These are phyloP conservation scores for Fusarium avenaceum DNA, from an alignment of 2,329 filamentous ascomycete species.

Conservation along the genomic window DNA sequence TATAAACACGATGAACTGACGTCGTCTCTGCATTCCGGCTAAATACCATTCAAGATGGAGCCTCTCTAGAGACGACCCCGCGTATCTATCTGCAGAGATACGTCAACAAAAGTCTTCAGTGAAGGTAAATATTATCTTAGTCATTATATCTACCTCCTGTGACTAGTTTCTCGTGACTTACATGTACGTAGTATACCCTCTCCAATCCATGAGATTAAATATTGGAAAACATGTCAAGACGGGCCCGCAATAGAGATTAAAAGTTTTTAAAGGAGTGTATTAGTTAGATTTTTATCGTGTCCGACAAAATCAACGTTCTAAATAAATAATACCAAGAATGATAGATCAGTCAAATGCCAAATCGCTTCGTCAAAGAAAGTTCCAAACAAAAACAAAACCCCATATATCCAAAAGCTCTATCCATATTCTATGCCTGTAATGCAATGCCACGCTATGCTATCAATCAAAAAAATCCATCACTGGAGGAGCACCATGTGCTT, in stretches of 20 bases:
- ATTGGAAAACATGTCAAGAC: background rate
- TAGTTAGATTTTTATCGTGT: constrained; percentile 33
- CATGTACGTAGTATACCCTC: too few species aligned
- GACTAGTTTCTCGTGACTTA: too few species aligned
- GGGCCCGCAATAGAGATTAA: background rate
- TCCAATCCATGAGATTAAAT: too few species aligned
- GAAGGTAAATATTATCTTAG: background rate
- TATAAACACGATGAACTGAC: background rate
- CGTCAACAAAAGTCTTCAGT: background rate
- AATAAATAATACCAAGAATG: constrained; percentile 12
- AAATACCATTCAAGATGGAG: background rate
- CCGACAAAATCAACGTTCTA: constrained; percentile 36
- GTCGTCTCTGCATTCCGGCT: background rate
- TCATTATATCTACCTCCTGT: too few species aligned
- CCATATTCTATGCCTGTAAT: constrained; percentile 20
- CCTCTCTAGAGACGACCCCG: background rate
- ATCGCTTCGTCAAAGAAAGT: constrained; percentile 5
- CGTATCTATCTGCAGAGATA: background rate
- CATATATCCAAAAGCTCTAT: constrained; percentile 5
- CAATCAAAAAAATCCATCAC: background rate
- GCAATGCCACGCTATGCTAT: constrained; percentile 23
- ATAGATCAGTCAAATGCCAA: constrained; percentile 28
- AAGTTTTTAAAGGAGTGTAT: constrained; percentile 30
- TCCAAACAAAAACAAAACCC: constrained; percentile 20
- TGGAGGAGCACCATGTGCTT: background rate